A percentile compares a stretch with the other conserved stretches of the same genome.
These are phyloP conservation scores for Rhodotorula babjevae DNA, from an alignment of 768 basidiomycete species.

Conservation along the genomic window DNA sequence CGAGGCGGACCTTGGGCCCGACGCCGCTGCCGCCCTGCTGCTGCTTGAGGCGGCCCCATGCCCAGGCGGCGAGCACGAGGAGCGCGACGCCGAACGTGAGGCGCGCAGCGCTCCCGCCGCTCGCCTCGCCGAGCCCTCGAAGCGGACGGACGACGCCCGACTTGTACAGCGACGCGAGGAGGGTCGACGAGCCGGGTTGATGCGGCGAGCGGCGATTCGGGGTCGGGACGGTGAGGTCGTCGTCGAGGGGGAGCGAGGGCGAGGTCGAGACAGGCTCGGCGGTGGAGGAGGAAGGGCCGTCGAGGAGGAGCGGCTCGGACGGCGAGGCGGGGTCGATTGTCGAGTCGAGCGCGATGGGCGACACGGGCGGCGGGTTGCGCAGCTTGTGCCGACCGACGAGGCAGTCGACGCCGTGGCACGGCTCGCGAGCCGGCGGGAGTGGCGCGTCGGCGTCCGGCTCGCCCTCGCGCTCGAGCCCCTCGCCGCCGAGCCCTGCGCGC, in stretches of 20 bases:
- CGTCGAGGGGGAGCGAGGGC: neutral
- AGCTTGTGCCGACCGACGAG: slow-evolving; percentile 36
- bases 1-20: neutral
- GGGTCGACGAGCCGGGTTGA: slow-evolving; percentile 25
- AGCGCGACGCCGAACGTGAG: slow-evolving; percentile 15
- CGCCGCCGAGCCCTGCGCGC: slow-evolving; percentile 40
- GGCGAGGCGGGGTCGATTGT: slow-evolving; percentile 21
- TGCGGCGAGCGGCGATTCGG: slow-evolving; percentile 25
- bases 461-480: slow-evolving; percentile 36
- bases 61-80: slow-evolving; percentile 17
- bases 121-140: neutral
- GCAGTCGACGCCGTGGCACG: slow-evolving; percentile 32
- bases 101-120: neutral
- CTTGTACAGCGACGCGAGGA: slow-evolving; percentile 18
- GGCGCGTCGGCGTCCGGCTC: neutral
- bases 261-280: slow-evolving; percentile 6
- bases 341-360: slow-evolving; percentile 28
- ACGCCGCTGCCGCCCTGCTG: neutral
- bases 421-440: neutral
- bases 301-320: slow-evolving; percentile 21
- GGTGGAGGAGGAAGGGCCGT: slow-evolving; percentile 8
- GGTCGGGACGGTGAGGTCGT: neutral
- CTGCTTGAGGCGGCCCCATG: slow-evolving; percentile 14
- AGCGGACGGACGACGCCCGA: slow-evolving; percentile 19
- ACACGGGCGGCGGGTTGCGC: slow-evolving; percentile 14